Base-by-base conservation (phyloP, 352 stramenopile species). In the Achlya hypogyna region DNA sequence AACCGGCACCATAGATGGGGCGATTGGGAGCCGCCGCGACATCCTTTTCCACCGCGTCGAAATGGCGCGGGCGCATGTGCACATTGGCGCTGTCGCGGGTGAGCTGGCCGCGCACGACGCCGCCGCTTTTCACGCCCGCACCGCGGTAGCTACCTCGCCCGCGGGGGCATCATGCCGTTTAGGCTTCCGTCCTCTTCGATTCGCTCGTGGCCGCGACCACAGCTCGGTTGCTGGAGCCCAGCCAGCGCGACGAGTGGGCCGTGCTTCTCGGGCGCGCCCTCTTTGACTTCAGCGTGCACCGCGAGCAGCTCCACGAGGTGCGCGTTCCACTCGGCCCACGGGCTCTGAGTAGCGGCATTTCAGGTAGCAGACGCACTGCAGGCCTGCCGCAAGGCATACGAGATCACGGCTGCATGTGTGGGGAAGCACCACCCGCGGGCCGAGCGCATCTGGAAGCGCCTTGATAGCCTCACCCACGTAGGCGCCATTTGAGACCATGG, bases 361-460 rank as follows among this genome's bases (percentile, higher is more conserved):
- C 25, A 67, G 60, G 23, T 31, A 34, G 40, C 60, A 18, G 43
- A 67, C 29, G 60, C 60, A 22, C 29, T 67, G 12, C 60, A 67
- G 59, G 60, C 60, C 10, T 67, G 51, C 27, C 60, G 60, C 8
- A 67, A 67, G 32, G 45, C 60, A 23, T 67, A 67, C 28, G 60
- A 67, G 22, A 25, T 67, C 2, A 49, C 38, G 25, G 29, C 23
- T 8, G 60, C 60, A 18, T 59, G 60, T 23, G 43, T 67, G 42
- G 60, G 60, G 22, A 54, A 58, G 28, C 28, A 67, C 25, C 60
- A 67, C 27, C 16, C 43, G 4, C 12, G 23, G 4, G 31, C 60
- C 1, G 47, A 67, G n/a, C n/a, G 20, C 3, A 59, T 67, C 9
- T 22, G n/a, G 25, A 31, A 56, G 49, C 49, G 31, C 31, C 25